Conservation (phyloP, 1,139 yeast genomes). For the Yamadazyma songkhlaensis region DNA sequence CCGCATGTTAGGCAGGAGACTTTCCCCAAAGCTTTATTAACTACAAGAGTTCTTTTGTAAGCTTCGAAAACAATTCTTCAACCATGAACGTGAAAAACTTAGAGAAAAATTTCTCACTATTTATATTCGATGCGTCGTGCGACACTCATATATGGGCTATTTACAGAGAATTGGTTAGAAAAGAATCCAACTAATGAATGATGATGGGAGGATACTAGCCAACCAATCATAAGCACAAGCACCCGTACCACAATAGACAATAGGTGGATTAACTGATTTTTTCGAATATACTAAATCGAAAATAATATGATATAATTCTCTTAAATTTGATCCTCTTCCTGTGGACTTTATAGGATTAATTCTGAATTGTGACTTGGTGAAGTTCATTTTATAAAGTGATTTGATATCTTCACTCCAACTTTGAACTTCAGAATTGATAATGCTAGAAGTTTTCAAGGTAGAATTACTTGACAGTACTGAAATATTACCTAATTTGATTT, state of each 20-base stretch:
- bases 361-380: conserved; percentile 31
- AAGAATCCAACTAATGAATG: conserved; percentile 25
- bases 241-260: conserved; percentile 51
- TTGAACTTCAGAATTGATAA: conserved; percentile 32
- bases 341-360: conserved; percentile 34
- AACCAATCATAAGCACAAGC: conserved; percentile 44
- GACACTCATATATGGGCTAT: too few relatives aligned
- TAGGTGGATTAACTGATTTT: conserved; percentile 21
- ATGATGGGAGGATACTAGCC: conserved; percentile 31
- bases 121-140: conserved; percentile 5
- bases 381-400: conserved; percentile 32
- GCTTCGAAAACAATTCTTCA: conserved; percentile 89
- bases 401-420: conserved; percentile 42
- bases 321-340: conserved; percentile 39
- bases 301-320: conserved; percentile 50
- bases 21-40: conserved; percentile 78
- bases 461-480: conserved; percentile 33
- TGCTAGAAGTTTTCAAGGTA: conserved; percentile 25
- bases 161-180: conserved; percentile 1
- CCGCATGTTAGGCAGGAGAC: conserved; percentile 85
- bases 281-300: conserved; percentile 50
- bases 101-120: neutral
- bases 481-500: conserved; percentile 47
- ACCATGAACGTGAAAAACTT: conserved; percentile 49
- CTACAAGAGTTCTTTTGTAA: conserved; percentile 47